A percentile compares a stretch with the other conserved stretches of the same genome.
These are phyloP conservation scores for Begonia fuchsioides DNA, from an alignment of 306 rosid species.

Conservation along the genomic window DNA sequence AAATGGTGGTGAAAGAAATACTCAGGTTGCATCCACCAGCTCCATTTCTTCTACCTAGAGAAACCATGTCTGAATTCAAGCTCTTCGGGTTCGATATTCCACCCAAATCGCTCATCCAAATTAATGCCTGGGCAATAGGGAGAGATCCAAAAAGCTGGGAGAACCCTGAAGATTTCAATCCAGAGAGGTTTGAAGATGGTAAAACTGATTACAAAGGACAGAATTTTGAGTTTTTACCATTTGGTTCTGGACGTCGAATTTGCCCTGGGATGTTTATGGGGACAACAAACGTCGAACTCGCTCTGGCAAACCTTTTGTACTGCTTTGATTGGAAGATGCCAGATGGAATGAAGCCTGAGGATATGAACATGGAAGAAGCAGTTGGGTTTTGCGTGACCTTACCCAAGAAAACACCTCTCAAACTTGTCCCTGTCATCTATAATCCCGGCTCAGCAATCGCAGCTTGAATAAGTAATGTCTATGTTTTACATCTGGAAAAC, in stretches of 20 bases:
- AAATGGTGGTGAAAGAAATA: slow-evolving; percentile 30
- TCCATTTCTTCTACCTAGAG: slow-evolving; percentile 36
- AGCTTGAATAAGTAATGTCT: too few relatives aligned
- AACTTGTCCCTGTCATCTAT: slow-evolving; percentile 14
- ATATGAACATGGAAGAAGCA: slow-evolving; percentile 32
- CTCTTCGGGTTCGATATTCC: slow-evolving; percentile 22
- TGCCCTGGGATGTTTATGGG: slow-evolving; percentile 28
- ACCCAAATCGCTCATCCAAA: slow-evolving; percentile 15
- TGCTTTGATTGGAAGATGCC: slow-evolving; percentile 34
- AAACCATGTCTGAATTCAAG: slow-evolving; percentile 11
- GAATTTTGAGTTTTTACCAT: slow-evolving; percentile 25
- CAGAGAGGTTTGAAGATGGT: slow-evolving; percentile 26
- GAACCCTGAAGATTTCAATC: slow-evolving; percentile 30
- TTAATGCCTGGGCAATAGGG: slow-evolving; percentile 30
- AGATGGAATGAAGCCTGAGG: slow-evolving; percentile 19
- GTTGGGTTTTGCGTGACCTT: slow-evolving; percentile 14
- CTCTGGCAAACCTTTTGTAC: slow-evolving; percentile 30
- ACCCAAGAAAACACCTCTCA: slow-evolving; percentile 20
- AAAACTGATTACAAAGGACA: slow-evolving; percentile 25
- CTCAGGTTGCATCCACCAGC: slow-evolving; percentile 36
- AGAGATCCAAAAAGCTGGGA: slow-evolving; percentile 23
- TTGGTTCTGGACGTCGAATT: slow-evolving; percentile 32
- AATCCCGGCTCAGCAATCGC: too few relatives aligned
- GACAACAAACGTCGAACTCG: slow-evolving; percentile 11
- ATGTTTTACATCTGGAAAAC: too few relatives aligned